Percentiles rank a stretch among this genome's conserved stretches.
These are phyloP conservation scores for Termitomyces sp. DNA, from an alignment of 768 basidiomycete species.

Conservation along the genomic window DNA sequence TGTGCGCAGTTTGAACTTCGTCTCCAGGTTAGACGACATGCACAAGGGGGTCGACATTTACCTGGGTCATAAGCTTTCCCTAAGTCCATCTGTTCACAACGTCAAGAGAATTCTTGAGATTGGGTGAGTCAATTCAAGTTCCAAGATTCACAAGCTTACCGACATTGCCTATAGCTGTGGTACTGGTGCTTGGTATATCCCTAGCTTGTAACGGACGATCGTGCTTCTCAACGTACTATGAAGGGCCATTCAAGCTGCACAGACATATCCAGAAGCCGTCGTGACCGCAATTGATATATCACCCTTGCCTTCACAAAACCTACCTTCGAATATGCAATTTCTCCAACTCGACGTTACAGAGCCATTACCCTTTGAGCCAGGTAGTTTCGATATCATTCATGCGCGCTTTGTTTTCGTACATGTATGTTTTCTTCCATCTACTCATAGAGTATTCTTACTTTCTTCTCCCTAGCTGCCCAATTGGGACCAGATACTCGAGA, in stretches of 20 bases:
- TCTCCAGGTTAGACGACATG: too few species aligned
- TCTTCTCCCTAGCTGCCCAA: neutral
- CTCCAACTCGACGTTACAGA: neutral
- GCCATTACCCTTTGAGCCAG: neutral
- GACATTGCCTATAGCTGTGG: neutral
- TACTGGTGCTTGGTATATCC: constrained; percentile 4
- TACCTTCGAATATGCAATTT: constrained; percentile 4
- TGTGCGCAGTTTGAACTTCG: too few species aligned
- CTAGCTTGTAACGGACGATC: neutral
- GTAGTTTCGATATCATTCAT: neutral
- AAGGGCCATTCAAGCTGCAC: constrained; percentile 6
- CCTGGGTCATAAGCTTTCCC: too few species aligned
- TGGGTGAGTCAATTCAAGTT: too few species aligned
- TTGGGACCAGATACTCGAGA: neutral
- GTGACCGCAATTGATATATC: constrained; percentile 8
- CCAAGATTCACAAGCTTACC: too few species aligned
- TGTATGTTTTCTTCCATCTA: neutral
- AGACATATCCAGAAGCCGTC: constrained; percentile 3
- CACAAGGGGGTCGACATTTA: too few species aligned
- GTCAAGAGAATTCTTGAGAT: too few species aligned
- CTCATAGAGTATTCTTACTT: too few species aligned
- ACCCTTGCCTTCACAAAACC: neutral
- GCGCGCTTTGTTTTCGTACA: neutral
- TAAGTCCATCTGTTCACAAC: too few species aligned
- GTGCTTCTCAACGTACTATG: neutral